A percentile compares a stretch with the other conserved stretches of the same genome.
Conservation (phyloP, 2,329 filamentous ascomycete genomes). For the Plenodomus lindquistii region DNA sequence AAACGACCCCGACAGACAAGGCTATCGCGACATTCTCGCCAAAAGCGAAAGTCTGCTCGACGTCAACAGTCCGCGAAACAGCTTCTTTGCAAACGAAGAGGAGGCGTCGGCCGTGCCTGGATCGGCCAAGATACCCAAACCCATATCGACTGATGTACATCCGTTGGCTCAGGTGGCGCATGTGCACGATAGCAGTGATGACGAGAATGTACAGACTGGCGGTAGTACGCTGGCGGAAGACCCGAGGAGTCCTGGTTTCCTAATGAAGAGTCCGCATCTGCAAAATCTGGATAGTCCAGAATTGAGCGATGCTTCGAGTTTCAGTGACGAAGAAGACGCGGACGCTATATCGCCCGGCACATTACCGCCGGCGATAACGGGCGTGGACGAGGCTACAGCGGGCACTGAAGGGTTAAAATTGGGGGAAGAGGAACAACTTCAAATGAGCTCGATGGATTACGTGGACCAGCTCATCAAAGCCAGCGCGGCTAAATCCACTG, state of each 20-base stretch:
- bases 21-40: constrained; percentile 77
- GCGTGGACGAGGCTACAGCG: constrained; percentile 4
- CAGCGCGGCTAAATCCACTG: background rate
- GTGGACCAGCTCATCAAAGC: background rate
- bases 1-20: constrained; percentile 73
- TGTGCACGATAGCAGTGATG: constrained; percentile 22
- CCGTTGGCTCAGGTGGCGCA: constrained; percentile 37
- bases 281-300: constrained; percentile 47
- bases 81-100: constrained; percentile 46
- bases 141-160: constrained; percentile 28
- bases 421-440: background rate
- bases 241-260: constrained; percentile 34
- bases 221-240: constrained; percentile 23
- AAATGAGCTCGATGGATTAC: background rate
- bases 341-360: constrained; percentile 24
- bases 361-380: constrained; percentile 4
- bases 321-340: constrained; percentile 35
- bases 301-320: constrained; percentile 41
- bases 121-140: constrained; percentile 35
- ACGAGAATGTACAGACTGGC: constrained; percentile 16
- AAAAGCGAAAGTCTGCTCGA: constrained; percentile 63
- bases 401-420: background rate
- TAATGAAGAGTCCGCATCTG: constrained; percentile 48
- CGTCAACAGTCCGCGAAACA: constrained; percentile 51
- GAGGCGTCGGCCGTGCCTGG: constrained; percentile 50